Base-by-base conservation (phyloP, 305 asterid species). In the Fraxinus platypoda region DNA sequence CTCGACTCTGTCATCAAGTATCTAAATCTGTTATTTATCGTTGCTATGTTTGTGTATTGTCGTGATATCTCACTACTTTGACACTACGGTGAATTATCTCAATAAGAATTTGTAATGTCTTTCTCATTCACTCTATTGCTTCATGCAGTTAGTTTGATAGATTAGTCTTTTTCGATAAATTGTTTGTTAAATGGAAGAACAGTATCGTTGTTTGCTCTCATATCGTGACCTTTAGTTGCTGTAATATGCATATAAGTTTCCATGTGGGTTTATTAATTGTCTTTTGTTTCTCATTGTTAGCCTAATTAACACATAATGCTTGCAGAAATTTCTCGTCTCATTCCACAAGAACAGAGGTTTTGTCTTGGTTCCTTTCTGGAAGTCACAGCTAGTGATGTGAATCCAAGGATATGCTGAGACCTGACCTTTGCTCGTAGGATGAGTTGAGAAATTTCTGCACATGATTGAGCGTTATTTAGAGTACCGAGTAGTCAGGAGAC, bases 41-140 rank as follows among this genome's bases (percentile, higher is more conserved):
- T 33, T 71, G 46, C 76, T 31, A 30, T 17, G 43, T 71, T 71
- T 71, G 76, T 31, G 23, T 33, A 17, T 25, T 7, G 26, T 33
- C 17, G 15, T 13, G 76, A 30, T 26, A 71, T 71, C 76, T 71
- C 46, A 71, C 26, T 71, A 71, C 76, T 71, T 71, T 71, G 76
- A 31, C 76, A 17, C 11, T 31, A 71, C 9, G 43, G 76, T 33
- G 76, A 31, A 71, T 33, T 71, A 71, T 71, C 19, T 71, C 75
- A 31, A 33, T 71, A 31, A 31, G 41, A 12, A 5, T 37, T 13
- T 71, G 41, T 57, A 31, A 33, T 11, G 8, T 71, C 26, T 17
- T 23, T 30, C 2, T 31, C 13, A 13, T 35, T 17, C 76, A 11
- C 38, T 31, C 12, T 31, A 6, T 31, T 15, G 15, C 31, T 21